Base-by-base conservation (phyloP, 169 alveolate genomes). In the Babesia bovis region DNA sequence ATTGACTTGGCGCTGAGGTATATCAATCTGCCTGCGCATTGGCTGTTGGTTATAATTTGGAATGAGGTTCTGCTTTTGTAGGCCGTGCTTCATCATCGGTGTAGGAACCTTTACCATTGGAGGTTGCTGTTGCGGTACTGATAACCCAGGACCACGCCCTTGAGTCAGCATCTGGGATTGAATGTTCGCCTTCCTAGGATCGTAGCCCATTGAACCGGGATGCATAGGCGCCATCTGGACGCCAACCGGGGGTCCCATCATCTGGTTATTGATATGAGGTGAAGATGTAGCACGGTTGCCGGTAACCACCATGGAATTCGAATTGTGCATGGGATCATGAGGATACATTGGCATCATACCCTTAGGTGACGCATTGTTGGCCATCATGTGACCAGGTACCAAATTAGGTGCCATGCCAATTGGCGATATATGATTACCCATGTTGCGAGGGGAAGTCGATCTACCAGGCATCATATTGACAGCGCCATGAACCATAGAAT, bases 401-500 rank as follows among this genome's bases (percentile, higher is more conserved):
- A 13, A 52, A 7, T 47, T 44, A 2, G 32, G 30, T 0, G 38
- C 50, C 61, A 63, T 49, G 13, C 61, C 10, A 45, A 32, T 3
- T 17, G 73, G 73, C 1, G 73, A 63, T 32, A 63, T 5, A 25
- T 23, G 42, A n/a, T 49, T 42, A 13, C 47, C 73, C 60, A 63
- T 23, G 3, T 44, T 30, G 7, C 61, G 4, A 3, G 73, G 60
- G 2, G 63, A 35, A 4, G 38, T 5, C 15, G 40, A 13, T 38
- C n/a, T 38, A 13, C 69, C 69, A 33, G 56, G 42, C 61, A 63
- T 45, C 15, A 9, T 2, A 19, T 52, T 55, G n/a, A 23, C 41
- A 4, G 50, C 32, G 49, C 30, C 28, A 17, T 58, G 38, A 10
- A 32, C 21, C 19, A 53, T 60, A 1, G 52, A 36, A 5, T 60